phyloP scores from a whole-genome alignment of 2,329 filamentous ascomycete genomes.

The Dryadomyces sulphureus region DNA sequence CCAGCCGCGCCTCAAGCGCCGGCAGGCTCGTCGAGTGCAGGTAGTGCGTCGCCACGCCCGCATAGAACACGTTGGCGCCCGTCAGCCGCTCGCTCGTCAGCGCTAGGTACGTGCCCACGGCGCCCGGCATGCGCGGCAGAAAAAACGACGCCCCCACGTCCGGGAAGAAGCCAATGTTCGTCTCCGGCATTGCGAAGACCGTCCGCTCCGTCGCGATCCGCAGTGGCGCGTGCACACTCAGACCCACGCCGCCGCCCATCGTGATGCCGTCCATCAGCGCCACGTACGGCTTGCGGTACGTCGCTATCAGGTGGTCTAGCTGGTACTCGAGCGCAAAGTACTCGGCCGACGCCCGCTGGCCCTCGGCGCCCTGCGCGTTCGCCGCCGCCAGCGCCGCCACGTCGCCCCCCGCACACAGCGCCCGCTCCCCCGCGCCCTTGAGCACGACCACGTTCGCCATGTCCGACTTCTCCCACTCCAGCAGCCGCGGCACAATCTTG shows the following conservation, averaged over 20 bases:
- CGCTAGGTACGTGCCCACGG: slow-evolving; percentile 81
- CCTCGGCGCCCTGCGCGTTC: slow-evolving; percentile 53
- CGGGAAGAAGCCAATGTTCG: slow-evolving; percentile 95
- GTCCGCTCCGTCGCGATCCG: slow-evolving; percentile 93
- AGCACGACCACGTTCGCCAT: slow-evolving; percentile 86
- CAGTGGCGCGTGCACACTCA: slow-evolving; percentile 90
- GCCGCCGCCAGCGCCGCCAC: slow-evolving; percentile 62
- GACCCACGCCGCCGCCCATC: slow-evolving; percentile 92
- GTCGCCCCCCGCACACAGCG: slow-evolving; percentile 89
- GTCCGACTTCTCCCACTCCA: slow-evolving; percentile 91
- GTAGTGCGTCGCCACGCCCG: slow-evolving; percentile 91
- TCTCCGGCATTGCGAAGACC: slow-evolving; percentile 96
- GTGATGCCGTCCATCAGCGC: slow-evolving; percentile 96
- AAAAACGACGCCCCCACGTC: slow-evolving; percentile 97
- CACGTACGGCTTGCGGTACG: slow-evolving; percentile 83
- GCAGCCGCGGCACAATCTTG: slow-evolving; percentile 78
- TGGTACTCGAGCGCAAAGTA: slow-evolving; percentile 96
- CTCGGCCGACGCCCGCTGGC: slow-evolving; percentile 59
- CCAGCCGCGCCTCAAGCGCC: slow-evolving; percentile 67
- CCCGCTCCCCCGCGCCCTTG: slow-evolving; percentile 72
- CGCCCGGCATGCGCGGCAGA: slow-evolving; percentile 75
- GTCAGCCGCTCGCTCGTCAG: slow-evolving; percentile 74
- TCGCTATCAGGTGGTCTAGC: slow-evolving; percentile 89
- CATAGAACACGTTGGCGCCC: slow-evolving; percentile 77
- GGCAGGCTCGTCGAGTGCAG: slow-evolving; percentile 79